These are phyloP conservation scores for Penicillium cosmopolitanum DNA, from an alignment of 495 filamentous ascomycete species.

Conservation along the genomic window DNA sequence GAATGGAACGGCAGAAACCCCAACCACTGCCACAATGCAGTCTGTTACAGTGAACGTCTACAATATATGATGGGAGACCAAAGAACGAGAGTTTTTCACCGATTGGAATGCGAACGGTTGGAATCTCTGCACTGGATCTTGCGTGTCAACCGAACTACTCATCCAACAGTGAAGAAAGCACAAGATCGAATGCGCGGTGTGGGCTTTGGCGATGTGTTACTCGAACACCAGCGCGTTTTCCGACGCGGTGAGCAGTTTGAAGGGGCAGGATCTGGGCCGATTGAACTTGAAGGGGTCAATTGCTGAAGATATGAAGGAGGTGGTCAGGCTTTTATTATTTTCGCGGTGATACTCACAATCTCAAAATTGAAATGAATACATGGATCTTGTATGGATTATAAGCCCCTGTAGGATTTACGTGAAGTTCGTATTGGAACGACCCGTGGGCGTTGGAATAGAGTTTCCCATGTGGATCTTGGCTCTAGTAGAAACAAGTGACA, in stretches of 20 bases:
- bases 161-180: slow-evolving; percentile 32
- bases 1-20: slow-evolving; percentile 39
- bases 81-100: slow-evolving; percentile 8
- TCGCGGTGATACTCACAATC: no score
- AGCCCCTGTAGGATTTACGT: no score
- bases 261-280: slow-evolving; percentile 31
- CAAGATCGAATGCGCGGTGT: slow-evolving; percentile 35
- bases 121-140: slow-evolving; percentile 46
- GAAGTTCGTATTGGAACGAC: no score
- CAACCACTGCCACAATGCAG: slow-evolving; percentile 29
- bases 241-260: slow-evolving; percentile 45
- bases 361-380: no score
- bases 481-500: no score
- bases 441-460: no score
- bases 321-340: no score
- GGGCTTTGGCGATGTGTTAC: slow-evolving; percentile 34
- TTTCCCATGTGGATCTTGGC: no score
- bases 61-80: slow-evolving; percentile 3
- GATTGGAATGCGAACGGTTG: slow-evolving; percentile 23
- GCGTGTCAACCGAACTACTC: slow-evolving; percentile 42
- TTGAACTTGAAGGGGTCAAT: slow-evolving; percentile 35
- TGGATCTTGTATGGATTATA: no score
- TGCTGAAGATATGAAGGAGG: background rate
- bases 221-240: slow-evolving; percentile 30
- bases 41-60: slow-evolving; percentile 28